Evolutionary conservation across 2,329 filamentous ascomycete species (phyloP), one percentile per base, ranked within the genome.

Genomic region (Alternaria sp.): DNA sequence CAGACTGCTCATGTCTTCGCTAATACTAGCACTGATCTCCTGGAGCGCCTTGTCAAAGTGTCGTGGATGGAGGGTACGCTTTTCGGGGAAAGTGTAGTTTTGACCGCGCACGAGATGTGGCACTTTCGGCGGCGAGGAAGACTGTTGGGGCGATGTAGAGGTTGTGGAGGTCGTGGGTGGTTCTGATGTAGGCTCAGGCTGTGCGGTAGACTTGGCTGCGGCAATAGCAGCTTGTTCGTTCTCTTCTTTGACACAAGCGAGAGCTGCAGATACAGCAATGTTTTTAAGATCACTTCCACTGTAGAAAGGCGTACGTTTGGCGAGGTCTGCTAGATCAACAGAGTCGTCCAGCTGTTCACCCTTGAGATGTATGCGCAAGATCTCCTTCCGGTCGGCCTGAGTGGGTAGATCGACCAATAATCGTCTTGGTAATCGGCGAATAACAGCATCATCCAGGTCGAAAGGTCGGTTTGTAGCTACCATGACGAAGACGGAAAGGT

Each of bases 381-480:
- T 93, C 28, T 87, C 85, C 32, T 87, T 84, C 26, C 90, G 84
- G 76, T 92, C 91, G 4, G 81, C 78, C 65, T 88, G 84, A 1
- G 88, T 83, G 0, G 91, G 91, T 6, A 94, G 81, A 72, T 94
- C 91, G 41, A 94, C 86, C 0, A 94, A 83, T 36, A 94, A 81
- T 42, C 90, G 86, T 54, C 91, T 84, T 2, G 91, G 91, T 22
- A 94, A 81, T 12, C 91, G 86, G n/a, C 92, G 85, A 46, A 95
- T 84, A 9, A 95, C 91, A 9, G 92, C 92, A 69, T 95, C 92
- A 71, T 99, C 95, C 1, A 99, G 87, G 73, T 98, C 95, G 72
- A 96, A 97, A 0, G 95, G 95, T 9, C 94, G 86, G 78, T 99
- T 98, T 8, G 94, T 98, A 28, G 95, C 94, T 0, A 98, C 93